Conservation (phyloP, 2,329 filamentous ascomycete genomes). For the Zarea fungicola region DNA sequence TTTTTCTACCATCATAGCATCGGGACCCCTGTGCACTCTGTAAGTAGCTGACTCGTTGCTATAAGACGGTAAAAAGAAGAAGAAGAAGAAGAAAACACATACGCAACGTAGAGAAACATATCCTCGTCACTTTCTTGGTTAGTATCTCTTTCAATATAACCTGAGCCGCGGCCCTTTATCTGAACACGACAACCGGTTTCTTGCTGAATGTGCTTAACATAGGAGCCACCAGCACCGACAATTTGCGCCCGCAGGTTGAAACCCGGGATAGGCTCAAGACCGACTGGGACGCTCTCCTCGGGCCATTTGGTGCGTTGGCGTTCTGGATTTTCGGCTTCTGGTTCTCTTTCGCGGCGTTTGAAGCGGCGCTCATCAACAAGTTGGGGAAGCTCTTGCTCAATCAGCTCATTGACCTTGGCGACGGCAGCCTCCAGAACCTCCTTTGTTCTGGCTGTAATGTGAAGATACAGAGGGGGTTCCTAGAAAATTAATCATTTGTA, state of each 20-base stretch:
- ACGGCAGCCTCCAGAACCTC: constrained; percentile 87
- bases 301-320: constrained; percentile 98
- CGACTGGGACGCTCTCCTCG: constrained; percentile 88
- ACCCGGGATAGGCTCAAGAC: constrained; percentile 82
- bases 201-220: constrained; percentile 97
- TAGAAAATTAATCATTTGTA: constrained; percentile 31
- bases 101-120: constrained; percentile 97
- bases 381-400: constrained; percentile 92
- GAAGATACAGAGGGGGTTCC: constrained; percentile 91
- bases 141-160: constrained; percentile 87
- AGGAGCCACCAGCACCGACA: constrained; percentile 87
- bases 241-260: constrained; percentile 97
- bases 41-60: constrained; percentile 26
- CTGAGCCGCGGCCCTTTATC: constrained; percentile 94
- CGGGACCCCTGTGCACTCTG: constrained; percentile 80
- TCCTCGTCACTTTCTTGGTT: constrained; percentile 87
- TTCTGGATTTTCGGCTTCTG: constrained; percentile 82
- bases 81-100: constrained; percentile 33
- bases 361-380: constrained; percentile 93
- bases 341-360: constrained; percentile 70
- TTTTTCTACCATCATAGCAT: constrained; percentile 76
- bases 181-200: constrained; percentile 94
- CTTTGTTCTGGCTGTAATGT: constrained; percentile 89
- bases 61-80: not conserved
- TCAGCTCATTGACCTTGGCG: constrained; percentile 84